Percentiles rank a stretch among this genome's conserved stretches.
Evolutionary conservation across 352 stramenopile genomes (phyloP).

Genomic region (Phytophthora quininea): DNA sequence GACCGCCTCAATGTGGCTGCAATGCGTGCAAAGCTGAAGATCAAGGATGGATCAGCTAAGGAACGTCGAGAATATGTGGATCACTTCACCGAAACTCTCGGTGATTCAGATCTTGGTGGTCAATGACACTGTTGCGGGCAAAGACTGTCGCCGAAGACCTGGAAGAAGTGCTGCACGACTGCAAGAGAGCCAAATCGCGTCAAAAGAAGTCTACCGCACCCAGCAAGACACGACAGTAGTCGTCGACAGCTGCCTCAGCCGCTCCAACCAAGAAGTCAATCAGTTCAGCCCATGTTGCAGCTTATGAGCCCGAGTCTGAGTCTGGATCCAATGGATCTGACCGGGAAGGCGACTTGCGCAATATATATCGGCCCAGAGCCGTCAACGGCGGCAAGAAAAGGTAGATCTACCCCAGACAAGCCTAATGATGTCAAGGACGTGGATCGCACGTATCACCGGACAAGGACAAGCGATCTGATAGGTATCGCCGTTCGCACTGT

Average conservation of each 20-base stretch:
- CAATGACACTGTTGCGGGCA: neutral
- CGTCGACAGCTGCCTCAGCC: neutral
- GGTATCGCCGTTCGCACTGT: neutral
- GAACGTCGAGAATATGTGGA: too few relatives aligned
- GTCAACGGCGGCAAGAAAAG: too few relatives aligned
- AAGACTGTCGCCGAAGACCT: neutral
- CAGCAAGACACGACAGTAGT: neutral
- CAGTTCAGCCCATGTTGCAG: neutral
- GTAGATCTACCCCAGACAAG: too few relatives aligned
- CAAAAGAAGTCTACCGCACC: neutral
- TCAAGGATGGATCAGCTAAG: neutral
- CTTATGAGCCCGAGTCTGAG: neutral
- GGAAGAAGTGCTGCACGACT: neutral
- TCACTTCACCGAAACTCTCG: too few relatives aligned
- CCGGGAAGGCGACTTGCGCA: too few relatives aligned
- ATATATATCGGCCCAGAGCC: too few relatives aligned
- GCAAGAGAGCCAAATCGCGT: neutral
- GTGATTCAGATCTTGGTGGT: neutral
- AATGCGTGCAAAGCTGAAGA: slow-evolving; percentile 1
- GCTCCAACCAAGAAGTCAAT: neutral
- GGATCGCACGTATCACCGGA: neutral
- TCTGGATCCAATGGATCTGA: neutral
- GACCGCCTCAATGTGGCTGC: neutral
- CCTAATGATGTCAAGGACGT: neutral
- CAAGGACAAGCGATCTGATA: neutral